A percentile compares a stretch with the other conserved stretches of the same genome.
Evolutionary conservation across 2,329 filamentous ascomycete genomes (phyloP).

Genomic region (Diaporthe caulivora): DNA sequence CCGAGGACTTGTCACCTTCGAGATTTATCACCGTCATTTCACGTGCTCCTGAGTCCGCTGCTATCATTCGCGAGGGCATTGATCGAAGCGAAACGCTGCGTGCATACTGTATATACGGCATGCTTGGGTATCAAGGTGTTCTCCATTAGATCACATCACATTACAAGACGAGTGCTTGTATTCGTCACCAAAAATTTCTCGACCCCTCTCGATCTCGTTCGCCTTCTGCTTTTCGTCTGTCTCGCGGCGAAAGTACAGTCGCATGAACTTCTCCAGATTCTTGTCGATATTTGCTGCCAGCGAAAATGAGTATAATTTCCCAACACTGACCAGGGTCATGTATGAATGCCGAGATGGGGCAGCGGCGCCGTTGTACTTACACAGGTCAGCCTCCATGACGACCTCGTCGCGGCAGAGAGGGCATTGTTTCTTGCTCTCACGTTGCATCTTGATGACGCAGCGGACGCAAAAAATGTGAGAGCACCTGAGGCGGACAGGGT

Average conservation of each 20-base stretch:
- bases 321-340: not conserved
- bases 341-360: not conserved
- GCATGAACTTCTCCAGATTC: slow-evolving; percentile 76
- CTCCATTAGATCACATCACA: slow-evolving; percentile 1
- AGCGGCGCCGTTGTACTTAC: slow-evolving; percentile 54
- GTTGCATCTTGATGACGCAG: slow-evolving; percentile 85
- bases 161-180: slow-evolving; percentile 71
- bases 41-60: not conserved
- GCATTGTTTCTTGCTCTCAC: slow-evolving; percentile 75
- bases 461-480: slow-evolving; percentile 86
- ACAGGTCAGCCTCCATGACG: slow-evolving; percentile 76
- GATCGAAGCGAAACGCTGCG: slow-evolving; percentile 1
- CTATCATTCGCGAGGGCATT: not conserved
- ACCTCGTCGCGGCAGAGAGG: slow-evolving; percentile 81
- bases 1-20: not conserved
- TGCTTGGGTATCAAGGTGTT: slow-evolving; percentile 35
- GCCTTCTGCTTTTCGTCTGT: slow-evolving; percentile 75
- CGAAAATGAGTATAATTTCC: not conserved
- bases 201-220: slow-evolving; percentile 81
- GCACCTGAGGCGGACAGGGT: slow-evolving; percentile 82
- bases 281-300: slow-evolving; percentile 75
- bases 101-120: slow-evolving; percentile 30
- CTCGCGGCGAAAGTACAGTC: slow-evolving; percentile 81
- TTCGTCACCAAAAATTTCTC: slow-evolving; percentile 77
- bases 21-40: not conserved